Evolutionary conservation across 2,329 filamentous ascomycete genomes (phyloP).

Genomic region (Elsinoe perseae): DNA sequence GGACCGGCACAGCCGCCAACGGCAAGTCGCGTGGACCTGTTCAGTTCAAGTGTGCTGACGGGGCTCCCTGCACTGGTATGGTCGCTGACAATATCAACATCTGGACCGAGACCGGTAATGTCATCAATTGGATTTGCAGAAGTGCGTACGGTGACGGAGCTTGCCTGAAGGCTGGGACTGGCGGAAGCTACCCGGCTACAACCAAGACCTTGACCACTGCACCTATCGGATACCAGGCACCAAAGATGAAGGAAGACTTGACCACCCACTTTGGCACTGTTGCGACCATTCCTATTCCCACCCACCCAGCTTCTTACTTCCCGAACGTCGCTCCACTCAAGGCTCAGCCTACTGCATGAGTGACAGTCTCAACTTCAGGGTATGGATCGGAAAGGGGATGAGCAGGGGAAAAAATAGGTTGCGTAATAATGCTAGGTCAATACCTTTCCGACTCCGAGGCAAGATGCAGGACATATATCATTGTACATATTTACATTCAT

Average conservation of each 20-base stretch:
- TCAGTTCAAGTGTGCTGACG: slow-evolving; percentile 45
- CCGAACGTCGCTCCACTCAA: slow-evolving; percentile 31
- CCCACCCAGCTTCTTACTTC: slow-evolving; percentile 35
- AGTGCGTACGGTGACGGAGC: slow-evolving; percentile 44
- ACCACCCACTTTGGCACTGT: slow-evolving; percentile 27
- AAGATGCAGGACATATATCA: neutral
- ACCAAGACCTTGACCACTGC: slow-evolving; percentile 32
- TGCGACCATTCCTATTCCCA: slow-evolving; percentile 36
- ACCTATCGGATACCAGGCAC: slow-evolving; percentile 33
- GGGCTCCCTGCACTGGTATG: slow-evolving; percentile 47
- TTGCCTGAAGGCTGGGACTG: slow-evolving; percentile 36
- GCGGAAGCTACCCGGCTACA: slow-evolving; percentile 27
- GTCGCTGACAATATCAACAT: slow-evolving; percentile 46
- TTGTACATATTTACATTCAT: slow-evolving; percentile 14
- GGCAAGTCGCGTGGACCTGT: slow-evolving; percentile 47
- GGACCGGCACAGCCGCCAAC: slow-evolving; percentile 47
- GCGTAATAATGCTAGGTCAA: neutral
- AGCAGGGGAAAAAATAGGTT: neutral
- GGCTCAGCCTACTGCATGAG: slow-evolving; percentile 16
- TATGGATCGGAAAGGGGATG: too few species aligned
- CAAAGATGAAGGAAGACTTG: slow-evolving; percentile 33
- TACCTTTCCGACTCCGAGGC: neutral
- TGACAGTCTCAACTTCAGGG: neutral
- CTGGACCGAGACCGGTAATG: slow-evolving; percentile 38
- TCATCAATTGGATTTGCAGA: slow-evolving; percentile 34